Evolutionary conservation across 306 rosid genomes (phyloP).

Genomic region (Trichosanthes truncata): DNA sequence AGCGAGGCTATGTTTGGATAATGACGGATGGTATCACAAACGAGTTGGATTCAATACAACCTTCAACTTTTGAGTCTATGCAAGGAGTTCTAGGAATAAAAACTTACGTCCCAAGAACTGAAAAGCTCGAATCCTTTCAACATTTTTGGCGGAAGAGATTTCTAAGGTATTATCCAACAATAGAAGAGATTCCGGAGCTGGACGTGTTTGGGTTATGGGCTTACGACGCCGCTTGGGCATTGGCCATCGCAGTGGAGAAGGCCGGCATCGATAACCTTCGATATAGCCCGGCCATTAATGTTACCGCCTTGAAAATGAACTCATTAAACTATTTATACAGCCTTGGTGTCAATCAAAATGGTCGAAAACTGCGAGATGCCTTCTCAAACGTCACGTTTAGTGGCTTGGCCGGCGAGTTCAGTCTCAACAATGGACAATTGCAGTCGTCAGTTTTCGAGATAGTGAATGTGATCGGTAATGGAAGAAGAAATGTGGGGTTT

Average conservation of each 20-base stretch:
- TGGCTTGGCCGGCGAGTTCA: constrained; percentile 22
- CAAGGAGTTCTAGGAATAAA: neutral
- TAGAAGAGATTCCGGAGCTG: constrained; percentile 8
- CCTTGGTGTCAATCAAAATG: constrained; percentile 26
- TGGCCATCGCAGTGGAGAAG: constrained; percentile 38
- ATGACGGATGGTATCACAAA: neutral
- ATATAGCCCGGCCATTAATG: neutral
- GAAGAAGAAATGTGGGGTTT: constrained; percentile 31
- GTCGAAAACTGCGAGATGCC: constrained; percentile 22
- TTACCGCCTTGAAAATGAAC: neutral
- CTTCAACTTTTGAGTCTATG: neutral
- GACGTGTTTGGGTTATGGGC: constrained; percentile 39
- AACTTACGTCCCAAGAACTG: neutral
- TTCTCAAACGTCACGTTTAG: constrained; percentile 10
- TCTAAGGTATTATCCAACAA: constrained; percentile 17
- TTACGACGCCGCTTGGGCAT: constrained; percentile 33
- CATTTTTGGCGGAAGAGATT: neutral
- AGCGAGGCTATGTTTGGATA: constrained; percentile 8
- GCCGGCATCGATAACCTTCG: neutral
- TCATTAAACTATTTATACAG: constrained; percentile 23
- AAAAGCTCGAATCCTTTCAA: neutral
- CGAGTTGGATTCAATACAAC: neutral
- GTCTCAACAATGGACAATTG: constrained; percentile 15
- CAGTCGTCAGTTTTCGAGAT: constrained; percentile 12
- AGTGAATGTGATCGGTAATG: constrained; percentile 30